A percentile compares a stretch with the other conserved stretches of the same genome.
Conservation (phyloP, 2,329 filamentous ascomycete genomes). For the Capronia epimyces region DNA sequence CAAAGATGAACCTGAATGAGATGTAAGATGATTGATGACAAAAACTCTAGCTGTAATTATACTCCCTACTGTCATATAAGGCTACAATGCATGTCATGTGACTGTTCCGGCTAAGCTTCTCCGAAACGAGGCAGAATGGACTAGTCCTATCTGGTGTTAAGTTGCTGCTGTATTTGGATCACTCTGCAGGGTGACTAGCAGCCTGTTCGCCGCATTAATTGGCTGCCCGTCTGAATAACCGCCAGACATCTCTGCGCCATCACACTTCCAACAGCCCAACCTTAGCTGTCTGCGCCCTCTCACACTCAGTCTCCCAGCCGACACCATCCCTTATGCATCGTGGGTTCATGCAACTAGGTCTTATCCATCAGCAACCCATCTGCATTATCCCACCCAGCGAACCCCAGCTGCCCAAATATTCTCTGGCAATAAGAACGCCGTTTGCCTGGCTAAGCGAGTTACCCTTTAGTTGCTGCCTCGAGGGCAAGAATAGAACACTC, state of each 20-base stretch:
- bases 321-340: constrained; percentile 9
- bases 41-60: no score
- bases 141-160: not conserved
- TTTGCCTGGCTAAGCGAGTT: not conserved
- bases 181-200: not conserved
- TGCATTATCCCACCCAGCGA: not conserved
- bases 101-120: no score
- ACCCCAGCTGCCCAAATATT: constrained; percentile 4
- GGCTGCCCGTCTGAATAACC: constrained; percentile 5
- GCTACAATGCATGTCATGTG: no score
- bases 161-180: constrained; percentile 10
- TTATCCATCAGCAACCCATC: constrained; percentile 8
- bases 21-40: no score
- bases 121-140: no score
- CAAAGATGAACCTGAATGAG: constrained; percentile 27
- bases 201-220: constrained; percentile 1
- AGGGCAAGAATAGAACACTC: constrained; percentile 23
- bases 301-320: not conserved
- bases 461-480: constrained; percentile 9
- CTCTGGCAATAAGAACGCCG: constrained; percentile 2
- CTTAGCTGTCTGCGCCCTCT: not conserved
- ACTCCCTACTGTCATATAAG: no score
- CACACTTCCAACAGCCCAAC: not conserved
- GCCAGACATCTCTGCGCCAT: not conserved
- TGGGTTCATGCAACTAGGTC: constrained; percentile 12